Evolutionary conservation across 2,329 filamentous ascomycete species (phyloP), one percentile per base, ranked within the genome.

Genomic region (Cephalotrichum gorgonifer): DNA sequence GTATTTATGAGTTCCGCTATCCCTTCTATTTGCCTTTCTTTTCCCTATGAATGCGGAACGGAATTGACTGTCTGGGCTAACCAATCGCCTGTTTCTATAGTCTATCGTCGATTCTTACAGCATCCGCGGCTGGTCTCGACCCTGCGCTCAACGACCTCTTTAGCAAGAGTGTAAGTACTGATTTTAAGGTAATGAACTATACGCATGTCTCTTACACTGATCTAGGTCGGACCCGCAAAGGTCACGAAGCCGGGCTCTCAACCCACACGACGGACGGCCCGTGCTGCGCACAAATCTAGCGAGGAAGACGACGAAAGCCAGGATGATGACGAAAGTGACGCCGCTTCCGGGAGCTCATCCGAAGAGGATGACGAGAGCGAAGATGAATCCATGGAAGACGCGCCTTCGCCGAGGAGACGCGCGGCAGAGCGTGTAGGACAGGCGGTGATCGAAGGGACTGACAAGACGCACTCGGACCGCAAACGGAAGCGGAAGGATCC

Each of bases 91-190:
- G 30, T 31, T 43, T 11, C 22, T 31, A 17, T 17, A 47, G 45
- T 39, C 35, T 41, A 25, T 41, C 27, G 17, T 49, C 47, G 6
- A 41, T 43, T 33, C 50, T 42, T 3, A 47, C 51, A 17, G 51
- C 51, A 22, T 51, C 51, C 17, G 65, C 69, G 50, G 77, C 77
- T 63, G 72, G 74, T 52, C 71, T 88, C 52, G 85, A 89, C 70
- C 83, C 85, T 62, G 69, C 74, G 50, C 71, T 89, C 55, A 74
- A 82, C 58, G 81, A 83, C 53, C 73, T 89, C 35, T 89, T 89
- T 67, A 75, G 82, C 50, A 71, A 75, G 50, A 88, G 85, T 71
- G 85, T 88, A 75, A 69, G 82, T 75, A 54, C 61, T 26, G 54
- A 57, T 20, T 57, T 57, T 38, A 50, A 56, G 25, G 56, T 56